A percentile compares a stretch with the other conserved stretches of the same genome.
Evolutionary conservation across 2,329 filamentous ascomycete genomes (phyloP).

Genomic region (Raffaelea arxii): DNA sequence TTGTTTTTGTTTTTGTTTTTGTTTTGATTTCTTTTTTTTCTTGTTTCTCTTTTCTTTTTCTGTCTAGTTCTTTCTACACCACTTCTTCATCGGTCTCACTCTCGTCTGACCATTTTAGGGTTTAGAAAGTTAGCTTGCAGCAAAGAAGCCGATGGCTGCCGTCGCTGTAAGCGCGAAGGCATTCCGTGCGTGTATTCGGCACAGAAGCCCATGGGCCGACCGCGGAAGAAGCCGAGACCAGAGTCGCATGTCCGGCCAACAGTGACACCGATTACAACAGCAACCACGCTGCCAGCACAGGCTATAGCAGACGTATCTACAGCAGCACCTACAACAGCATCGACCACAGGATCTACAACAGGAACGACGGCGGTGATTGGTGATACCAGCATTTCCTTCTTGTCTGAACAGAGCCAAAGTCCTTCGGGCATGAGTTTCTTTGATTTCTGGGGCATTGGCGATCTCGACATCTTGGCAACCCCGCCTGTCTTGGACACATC

Average conservation of each 20-base stretch:
- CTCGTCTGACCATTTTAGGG: no score
- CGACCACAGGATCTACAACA: background rate
- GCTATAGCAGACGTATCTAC: no score
- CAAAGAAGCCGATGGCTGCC: constrained; percentile 50
- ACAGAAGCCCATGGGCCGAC: constrained; percentile 58
- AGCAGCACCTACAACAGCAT: background rate
- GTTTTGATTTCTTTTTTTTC: no score
- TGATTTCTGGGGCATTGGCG: constrained; percentile 21
- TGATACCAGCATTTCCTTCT: constrained; percentile 25
- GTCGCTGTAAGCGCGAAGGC: constrained; percentile 46
- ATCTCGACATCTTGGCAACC: background rate
- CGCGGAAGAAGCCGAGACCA: constrained; percentile 42
- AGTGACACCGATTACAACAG: constrained; percentile 1
- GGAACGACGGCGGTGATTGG: constrained; percentile 1
- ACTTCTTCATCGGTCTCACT: no score
- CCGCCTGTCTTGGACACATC: background rate
- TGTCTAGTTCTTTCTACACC: no score
- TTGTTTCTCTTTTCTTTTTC: no score
- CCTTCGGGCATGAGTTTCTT: constrained; percentile 25
- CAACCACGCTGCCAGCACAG: no score
- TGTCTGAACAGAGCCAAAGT: constrained; percentile 18
- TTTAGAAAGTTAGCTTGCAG: constrained; percentile 55
- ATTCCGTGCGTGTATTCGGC: constrained; percentile 51
- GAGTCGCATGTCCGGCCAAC: constrained; percentile 17
- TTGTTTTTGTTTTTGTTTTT: background rate